Evolutionary conservation across 2,329 filamentous ascomycete genomes (phyloP).

Genomic region (Tolypocladium pustulatum): DNA sequence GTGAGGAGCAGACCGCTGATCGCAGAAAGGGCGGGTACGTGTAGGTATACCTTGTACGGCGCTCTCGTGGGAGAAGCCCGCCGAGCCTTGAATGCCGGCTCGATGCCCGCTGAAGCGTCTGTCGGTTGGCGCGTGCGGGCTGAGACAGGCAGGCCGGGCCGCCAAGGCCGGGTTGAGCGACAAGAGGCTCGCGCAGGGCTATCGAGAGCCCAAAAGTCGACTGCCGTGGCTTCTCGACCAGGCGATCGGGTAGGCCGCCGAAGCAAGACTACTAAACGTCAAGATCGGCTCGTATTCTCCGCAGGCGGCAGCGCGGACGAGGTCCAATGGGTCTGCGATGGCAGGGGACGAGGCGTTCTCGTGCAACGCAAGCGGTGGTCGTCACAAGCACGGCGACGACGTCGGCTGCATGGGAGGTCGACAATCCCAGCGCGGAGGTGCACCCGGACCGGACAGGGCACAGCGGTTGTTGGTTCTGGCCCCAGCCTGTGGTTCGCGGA

Average conservation of each 20-base stretch:
- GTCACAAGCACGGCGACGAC: conserved; percentile 11
- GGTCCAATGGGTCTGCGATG: conserved; percentile 15
- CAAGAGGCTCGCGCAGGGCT: not conserved
- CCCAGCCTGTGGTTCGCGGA: not conserved
- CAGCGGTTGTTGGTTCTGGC: conserved; percentile 1
- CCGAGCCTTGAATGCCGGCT: not conserved
- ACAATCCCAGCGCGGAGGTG: conserved; percentile 7
- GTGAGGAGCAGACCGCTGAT: conserved; percentile 10
- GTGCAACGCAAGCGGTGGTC: conserved; percentile 15
- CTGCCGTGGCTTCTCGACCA: conserved; percentile 12
- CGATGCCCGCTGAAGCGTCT: not conserved
- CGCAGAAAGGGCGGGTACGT: conserved; percentile 11
- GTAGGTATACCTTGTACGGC: conserved; percentile 17
- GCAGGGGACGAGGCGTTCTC: conserved; percentile 9
- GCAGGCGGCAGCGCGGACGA: conserved; percentile 7
- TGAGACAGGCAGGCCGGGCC: conserved; percentile 4
- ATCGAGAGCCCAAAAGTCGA: conserved; percentile 9
- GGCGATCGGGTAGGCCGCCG: conserved; percentile 14
- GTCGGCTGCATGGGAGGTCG: conserved; percentile 10
- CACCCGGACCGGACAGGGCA: conserved; percentile 5
- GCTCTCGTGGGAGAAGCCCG: conserved; percentile 1
- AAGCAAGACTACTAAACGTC: conserved; percentile 13
- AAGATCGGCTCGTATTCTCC: conserved; percentile 21
- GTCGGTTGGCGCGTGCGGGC: conserved; percentile 2
- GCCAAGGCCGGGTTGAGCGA: not conserved